phyloP scores from a whole-genome alignment of 139 green algal species.

The Coccomyxa sp. region DNA sequence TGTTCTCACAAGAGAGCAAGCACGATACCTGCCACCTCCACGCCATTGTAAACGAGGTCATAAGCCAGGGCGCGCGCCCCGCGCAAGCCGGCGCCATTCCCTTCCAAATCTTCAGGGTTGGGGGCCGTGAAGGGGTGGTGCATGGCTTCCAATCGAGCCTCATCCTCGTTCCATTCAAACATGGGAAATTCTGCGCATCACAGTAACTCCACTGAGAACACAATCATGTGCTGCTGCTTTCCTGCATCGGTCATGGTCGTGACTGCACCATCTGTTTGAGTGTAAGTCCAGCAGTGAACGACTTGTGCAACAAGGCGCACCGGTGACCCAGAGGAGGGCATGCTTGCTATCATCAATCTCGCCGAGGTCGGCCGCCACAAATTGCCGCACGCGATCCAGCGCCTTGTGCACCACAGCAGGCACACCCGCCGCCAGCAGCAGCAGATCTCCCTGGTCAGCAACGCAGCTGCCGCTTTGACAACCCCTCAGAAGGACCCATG shows the following conservation, averaged over 20 bases:
- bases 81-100: slow-evolving; percentile 30
- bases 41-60: slow-evolving; percentile 98
- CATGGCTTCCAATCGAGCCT: slow-evolving; percentile 71
- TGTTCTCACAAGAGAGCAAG: neutral
- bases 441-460: slow-evolving; percentile 70
- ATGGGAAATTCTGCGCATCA: slow-evolving; percentile 85
- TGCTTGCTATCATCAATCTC: slow-evolving; percentile 45
- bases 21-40: slow-evolving; percentile 76
- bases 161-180: slow-evolving; percentile 92
- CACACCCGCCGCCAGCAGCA: slow-evolving; percentile 80
- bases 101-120: slow-evolving; percentile 57
- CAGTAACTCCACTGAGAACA: neutral
- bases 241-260: too few species aligned
- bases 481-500: neutral
- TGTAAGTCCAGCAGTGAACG: too few species aligned
- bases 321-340: slow-evolving; percentile 84
- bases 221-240: too few species aligned
- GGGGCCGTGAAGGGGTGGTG: slow-evolving; percentile 98
- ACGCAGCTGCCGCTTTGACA: neutral
- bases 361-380: slow-evolving; percentile 65
- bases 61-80: slow-evolving; percentile 76
- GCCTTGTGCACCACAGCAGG: slow-evolving; percentile 55
- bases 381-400: slow-evolving; percentile 84
- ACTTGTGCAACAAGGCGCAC: neutral
- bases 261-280: too few species aligned